Conservation (phyloP, 371 early-diverging fungal species). For the Edhazardia aedis region DNA sequence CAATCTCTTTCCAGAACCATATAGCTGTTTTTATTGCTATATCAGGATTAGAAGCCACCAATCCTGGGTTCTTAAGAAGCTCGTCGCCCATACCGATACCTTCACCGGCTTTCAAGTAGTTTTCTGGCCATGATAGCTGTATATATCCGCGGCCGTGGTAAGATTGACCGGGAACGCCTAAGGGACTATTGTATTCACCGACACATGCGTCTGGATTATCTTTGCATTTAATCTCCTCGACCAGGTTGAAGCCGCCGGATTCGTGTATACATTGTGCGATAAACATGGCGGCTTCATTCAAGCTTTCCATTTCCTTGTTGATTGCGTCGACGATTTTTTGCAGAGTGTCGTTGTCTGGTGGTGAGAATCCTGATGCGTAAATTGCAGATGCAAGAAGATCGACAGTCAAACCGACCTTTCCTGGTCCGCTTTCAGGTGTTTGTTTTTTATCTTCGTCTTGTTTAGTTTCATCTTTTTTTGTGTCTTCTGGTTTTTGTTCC, state of each 20-base stretch:
- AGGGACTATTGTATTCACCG: slow-evolving; percentile 28
- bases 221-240: slow-evolving; percentile 39
- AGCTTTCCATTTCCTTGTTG: not conserved
- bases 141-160: slow-evolving; percentile 48
- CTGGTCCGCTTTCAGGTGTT: too few species aligned
- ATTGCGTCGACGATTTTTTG: not conserved
- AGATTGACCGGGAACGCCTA: slow-evolving; percentile 41
- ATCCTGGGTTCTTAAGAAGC: slow-evolving; percentile 41
- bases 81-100: slow-evolving; percentile 35
- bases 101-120: slow-evolving; percentile 43
- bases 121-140: slow-evolving; percentile 46
- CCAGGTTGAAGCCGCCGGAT: slow-evolving; percentile 39
- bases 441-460: too few species aligned
- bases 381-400: too few species aligned
- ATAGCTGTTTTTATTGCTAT: slow-evolving; percentile 32
- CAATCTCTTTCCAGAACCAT: slow-evolving; percentile 46
- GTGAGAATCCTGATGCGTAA: not conserved
- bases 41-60: slow-evolving; percentile 38
- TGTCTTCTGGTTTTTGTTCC: too few species aligned
- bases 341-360: too few species aligned
- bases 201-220: slow-evolving; percentile 24
- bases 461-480: too few species aligned
- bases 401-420: too few species aligned
- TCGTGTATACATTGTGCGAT: slow-evolving; percentile 45
- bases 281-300: slow-evolving; percentile 37